These are phyloP conservation scores for Cryptococcus jaspeensis DNA, from an alignment of 1,284 basidiomycete genomes.

Conservation along the genomic window DNA sequence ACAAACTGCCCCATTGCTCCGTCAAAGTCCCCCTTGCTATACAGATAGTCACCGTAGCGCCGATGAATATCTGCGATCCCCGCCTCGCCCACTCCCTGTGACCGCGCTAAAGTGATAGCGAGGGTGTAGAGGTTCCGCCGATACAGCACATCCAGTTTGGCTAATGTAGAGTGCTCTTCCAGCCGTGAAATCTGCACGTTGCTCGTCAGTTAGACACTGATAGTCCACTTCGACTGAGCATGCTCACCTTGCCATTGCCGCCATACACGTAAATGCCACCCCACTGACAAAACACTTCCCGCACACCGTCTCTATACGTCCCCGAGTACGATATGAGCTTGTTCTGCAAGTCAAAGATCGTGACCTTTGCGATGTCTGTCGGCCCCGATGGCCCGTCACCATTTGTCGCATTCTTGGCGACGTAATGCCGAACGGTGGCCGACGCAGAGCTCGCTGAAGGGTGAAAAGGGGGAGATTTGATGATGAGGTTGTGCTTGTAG, in stretches of 20 bases:
- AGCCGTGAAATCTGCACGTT: constrained; percentile 63
- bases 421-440: constrained; percentile 72
- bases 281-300: constrained; percentile 76
- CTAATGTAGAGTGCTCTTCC: constrained; percentile 72
- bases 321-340: constrained; percentile 83
- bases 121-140: constrained; percentile 70
- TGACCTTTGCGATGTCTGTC: constrained; percentile 79
- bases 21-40: constrained; percentile 87
- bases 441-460: constrained; percentile 65
- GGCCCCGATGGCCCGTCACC: constrained; percentile 33
- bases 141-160: constrained; percentile 79
- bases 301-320: constrained; percentile 73
- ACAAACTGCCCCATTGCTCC: constrained; percentile 89
- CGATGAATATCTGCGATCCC: constrained; percentile 81
- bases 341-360: constrained; percentile 89
- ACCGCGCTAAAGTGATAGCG: constrained; percentile 68
- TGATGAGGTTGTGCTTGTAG: constrained; percentile 77
- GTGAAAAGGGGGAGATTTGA: constrained; percentile 80
- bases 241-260: constrained; percentile 68
- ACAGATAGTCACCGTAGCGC: constrained; percentile 89
- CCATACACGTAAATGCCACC: constrained; percentile 72
- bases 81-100: constrained; percentile 66
- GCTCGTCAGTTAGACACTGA: not conserved
- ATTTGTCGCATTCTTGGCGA: constrained; percentile 51
- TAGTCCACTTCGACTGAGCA: too few species aligned